These are phyloP conservation scores for Cyanidium caldarium DNA, from an alignment of 23 red algal species.

Conservation along the genomic window DNA sequence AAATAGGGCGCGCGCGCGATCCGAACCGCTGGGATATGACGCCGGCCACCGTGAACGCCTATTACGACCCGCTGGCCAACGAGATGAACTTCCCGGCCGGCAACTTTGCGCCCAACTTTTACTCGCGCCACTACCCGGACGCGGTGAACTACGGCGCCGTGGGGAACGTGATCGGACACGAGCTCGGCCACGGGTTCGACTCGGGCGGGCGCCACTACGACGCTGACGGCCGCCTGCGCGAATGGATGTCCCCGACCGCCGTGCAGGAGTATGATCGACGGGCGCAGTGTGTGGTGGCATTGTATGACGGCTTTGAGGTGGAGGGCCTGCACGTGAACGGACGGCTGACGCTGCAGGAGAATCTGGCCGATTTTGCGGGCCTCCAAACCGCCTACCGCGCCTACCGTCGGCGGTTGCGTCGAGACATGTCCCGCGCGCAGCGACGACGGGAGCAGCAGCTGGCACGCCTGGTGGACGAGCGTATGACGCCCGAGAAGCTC, in stretches of 20 bases:
- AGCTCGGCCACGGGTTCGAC: conserved; percentile 78
- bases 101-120: conserved; percentile 67
- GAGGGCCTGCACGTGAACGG: conserved; percentile 60
- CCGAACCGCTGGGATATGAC: conserved; percentile 66
- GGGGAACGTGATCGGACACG: conserved; percentile 76
- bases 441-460: conserved; percentile 20
- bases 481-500: conserved; percentile 50
- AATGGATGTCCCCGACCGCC: conserved; percentile 14
- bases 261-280: conserved; percentile 32
- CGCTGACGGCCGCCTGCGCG: conserved; percentile 40
- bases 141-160: conserved; percentile 82
- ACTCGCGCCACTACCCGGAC: conserved; percentile 50
- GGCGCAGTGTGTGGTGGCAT: conserved; percentile 28
- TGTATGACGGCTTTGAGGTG: conserved; percentile 34
- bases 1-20: conserved; percentile 41
- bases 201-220: conserved; percentile 36
- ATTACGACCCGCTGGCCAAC: conserved; percentile 62
- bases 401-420: neutral
- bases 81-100: conserved; percentile 78
- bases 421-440: neutral
- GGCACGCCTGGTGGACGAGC: conserved; percentile 23
- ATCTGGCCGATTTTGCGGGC: conserved; percentile 55
- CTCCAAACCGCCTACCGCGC: conserved; percentile 8
- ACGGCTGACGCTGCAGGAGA: conserved; percentile 52
- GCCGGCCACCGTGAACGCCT: conserved; percentile 74